Conservation (phyloP, 495 filamentous ascomycete genomes). For the Penicillium subrubescens region DNA sequence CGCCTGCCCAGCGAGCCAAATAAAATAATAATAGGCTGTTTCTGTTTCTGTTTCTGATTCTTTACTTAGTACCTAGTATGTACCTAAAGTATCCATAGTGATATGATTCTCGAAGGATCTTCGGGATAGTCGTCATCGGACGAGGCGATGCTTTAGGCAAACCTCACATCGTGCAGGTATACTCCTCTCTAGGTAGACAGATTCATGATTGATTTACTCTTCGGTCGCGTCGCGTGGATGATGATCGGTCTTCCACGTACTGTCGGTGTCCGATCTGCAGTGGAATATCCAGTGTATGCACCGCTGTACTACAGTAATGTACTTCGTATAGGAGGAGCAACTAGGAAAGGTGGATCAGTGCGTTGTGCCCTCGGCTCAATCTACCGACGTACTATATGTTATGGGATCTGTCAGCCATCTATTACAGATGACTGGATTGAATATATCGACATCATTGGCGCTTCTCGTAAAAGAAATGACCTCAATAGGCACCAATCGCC, state of each 20-base stretch:
- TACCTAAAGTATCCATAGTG: not conserved
- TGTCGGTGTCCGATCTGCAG: conserved; percentile 14
- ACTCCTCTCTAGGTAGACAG: not conserved
- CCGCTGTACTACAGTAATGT: not conserved
- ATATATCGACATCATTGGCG: not conserved
- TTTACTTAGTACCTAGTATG: not conserved
- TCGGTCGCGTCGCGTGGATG: conserved; percentile 5
- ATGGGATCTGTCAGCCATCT: not conserved
- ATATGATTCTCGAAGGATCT: not conserved
- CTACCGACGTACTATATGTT: not conserved
- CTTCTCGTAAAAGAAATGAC: conserved; percentile 10
- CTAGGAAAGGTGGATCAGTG: not conserved
- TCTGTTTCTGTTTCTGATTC: not conserved
- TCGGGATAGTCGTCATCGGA: not conserved
- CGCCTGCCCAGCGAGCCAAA: not conserved
- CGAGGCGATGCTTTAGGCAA: not conserved
- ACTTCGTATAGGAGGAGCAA: not conserved
- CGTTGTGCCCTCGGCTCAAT: conserved; percentile 2
- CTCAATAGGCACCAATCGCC: conserved; percentile 10
- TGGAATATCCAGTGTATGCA: conserved; percentile 11
- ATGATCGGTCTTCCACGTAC: conserved; percentile 4
- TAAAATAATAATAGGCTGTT: not conserved
- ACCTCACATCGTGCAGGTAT: not conserved
- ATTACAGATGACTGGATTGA: not conserved
- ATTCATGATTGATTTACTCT: not conserved